Conservation (phyloP, 169 alveolate genomes). For the Perkinsus chesapeaki region DNA sequence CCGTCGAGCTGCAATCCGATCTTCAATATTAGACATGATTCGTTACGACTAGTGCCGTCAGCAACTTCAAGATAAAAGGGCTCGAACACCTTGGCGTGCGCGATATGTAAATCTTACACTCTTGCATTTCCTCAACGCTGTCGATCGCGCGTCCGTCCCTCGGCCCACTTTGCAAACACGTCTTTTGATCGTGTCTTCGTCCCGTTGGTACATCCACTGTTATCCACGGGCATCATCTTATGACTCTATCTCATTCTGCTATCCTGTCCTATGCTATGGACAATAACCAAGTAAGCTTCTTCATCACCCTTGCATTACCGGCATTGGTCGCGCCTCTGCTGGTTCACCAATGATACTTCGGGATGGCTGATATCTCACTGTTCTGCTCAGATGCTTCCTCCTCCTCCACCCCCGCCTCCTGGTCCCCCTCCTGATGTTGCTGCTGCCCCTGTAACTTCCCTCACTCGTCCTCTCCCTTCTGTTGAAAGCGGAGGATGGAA, state of each 20-base stretch:
- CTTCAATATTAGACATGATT: constrained; percentile 17
- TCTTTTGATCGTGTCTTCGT: neutral
- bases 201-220: neutral
- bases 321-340: neutral
- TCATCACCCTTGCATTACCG: no score
- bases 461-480: neutral
- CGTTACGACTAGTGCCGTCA: neutral
- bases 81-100: neutral
- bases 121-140: neutral
- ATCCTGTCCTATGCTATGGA: neutral
- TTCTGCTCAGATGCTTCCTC: neutral
- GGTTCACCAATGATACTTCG: no score
- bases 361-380: no score
- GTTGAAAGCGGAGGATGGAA: neutral
- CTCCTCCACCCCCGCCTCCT: neutral
- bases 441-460: no score
- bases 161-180: neutral
- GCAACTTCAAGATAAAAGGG: neutral
- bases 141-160: neutral
- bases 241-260: neutral
- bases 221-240: neutral
- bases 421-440: neutral
- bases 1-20: constrained; percentile 27
- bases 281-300: no score
- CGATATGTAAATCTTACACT: neutral